phyloP scores from a whole-genome alignment of 306 rosid genomes.

The Hippophae rhamnoides region DNA sequence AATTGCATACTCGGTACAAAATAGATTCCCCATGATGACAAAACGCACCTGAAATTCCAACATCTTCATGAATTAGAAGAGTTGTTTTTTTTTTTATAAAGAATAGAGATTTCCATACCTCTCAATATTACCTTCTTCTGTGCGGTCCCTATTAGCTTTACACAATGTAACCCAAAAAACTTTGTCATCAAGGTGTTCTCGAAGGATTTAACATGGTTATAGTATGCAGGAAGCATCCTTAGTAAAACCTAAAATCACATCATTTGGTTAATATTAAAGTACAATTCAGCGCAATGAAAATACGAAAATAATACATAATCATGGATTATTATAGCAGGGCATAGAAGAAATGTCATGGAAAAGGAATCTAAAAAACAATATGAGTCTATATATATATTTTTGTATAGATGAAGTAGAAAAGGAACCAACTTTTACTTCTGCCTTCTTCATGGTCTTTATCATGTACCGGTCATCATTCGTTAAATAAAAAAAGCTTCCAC shows the following conservation, averaged over 20 bases:
- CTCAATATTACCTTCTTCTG: constrained; percentile 71
- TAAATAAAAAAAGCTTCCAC: constrained; percentile 93
- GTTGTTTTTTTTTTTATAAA: neutral
- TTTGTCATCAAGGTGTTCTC: constrained; percentile 88
- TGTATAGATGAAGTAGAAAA: neutral
- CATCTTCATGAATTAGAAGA: constrained; percentile 10
- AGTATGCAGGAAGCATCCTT: constrained; percentile 92
- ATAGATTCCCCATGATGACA: constrained; percentile 92
- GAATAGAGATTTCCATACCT: constrained; percentile 2
- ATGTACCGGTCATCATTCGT: constrained; percentile 88
- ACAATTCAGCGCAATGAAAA: constrained; percentile 9
- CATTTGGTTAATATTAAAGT: constrained; percentile 16
- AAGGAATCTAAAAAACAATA: too few relatives aligned
- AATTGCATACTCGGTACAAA: constrained; percentile 59
- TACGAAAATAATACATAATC: neutral
- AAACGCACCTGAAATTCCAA: constrained; percentile 64
- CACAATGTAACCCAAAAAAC: constrained; percentile 88
- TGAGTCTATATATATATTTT: neutral
- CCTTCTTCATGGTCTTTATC: constrained; percentile 93
- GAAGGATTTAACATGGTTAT: constrained; percentile 71
- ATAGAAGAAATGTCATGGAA: neutral
- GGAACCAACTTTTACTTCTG: constrained; percentile 84
- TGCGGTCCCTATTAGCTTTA: constrained; percentile 55
- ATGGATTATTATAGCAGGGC: neutral
- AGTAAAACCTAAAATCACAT: constrained; percentile 57